These are phyloP conservation scores for Wickerhamomyces ciferrii DNA, from an alignment of 805 yeast species.

Conservation along the genomic window DNA sequence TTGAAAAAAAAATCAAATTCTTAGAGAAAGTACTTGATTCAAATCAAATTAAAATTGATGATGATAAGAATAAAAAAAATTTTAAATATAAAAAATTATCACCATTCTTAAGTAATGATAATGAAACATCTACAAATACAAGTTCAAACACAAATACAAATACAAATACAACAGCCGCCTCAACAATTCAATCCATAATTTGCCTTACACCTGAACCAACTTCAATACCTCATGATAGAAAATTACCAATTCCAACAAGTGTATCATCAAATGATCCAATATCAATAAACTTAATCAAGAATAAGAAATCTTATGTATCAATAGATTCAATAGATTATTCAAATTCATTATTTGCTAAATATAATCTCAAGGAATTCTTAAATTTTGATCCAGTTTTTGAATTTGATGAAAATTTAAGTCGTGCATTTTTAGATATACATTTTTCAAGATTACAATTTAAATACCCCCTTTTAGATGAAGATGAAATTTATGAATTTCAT, in stretches of 20 bases:
- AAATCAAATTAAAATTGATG: constrained; percentile 18
- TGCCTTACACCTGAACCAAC: background rate
- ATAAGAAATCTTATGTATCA: constrained; percentile 5
- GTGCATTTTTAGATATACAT: constrained; percentile 48
- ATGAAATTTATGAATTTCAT: constrained; percentile 45
- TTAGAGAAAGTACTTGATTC: constrained; percentile 43
- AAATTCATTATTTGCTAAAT: constrained; percentile 38
- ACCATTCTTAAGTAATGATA: constrained; percentile 23
- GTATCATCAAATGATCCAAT: background rate
- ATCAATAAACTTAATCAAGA: background rate
- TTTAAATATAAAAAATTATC: constrained; percentile 33
- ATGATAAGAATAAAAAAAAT: constrained; percentile 24
- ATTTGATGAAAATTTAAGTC: constrained; percentile 42
- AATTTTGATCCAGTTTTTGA: constrained; percentile 46
- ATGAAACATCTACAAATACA: background rate
- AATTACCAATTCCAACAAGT: constrained; percentile 11
- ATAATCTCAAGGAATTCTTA: constrained; percentile 40
- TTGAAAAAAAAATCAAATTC: constrained; percentile 49
- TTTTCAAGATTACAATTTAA: constrained; percentile 51
- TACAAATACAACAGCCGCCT: too few species aligned
- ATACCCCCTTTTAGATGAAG: constrained; percentile 50
- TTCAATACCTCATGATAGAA: constrained; percentile 6
- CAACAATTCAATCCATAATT: background rate
- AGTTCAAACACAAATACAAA: too few species aligned
- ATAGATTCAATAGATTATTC: constrained; percentile 34